Percentiles rank a stretch among this genome's conserved stretches.
Evolutionary conservation across 2,329 filamentous ascomycete species (phyloP).

Genomic region (Cladophialophora exuberans): DNA sequence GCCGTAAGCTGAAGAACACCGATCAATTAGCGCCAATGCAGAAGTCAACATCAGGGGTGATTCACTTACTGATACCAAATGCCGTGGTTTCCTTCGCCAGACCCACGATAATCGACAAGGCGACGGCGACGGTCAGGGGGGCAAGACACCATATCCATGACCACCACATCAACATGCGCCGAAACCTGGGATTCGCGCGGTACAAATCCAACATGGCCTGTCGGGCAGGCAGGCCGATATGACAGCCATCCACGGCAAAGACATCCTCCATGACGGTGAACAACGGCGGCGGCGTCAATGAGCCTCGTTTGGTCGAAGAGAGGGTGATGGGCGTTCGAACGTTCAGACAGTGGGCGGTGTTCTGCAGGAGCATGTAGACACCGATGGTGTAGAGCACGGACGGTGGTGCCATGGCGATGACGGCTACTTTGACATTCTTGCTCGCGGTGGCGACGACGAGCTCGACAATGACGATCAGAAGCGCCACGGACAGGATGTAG

Average conservation of each 20-base stretch:
- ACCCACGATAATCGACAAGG: neutral
- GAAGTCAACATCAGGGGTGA: neutral
- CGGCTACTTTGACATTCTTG: neutral
- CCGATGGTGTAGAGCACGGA: neutral
- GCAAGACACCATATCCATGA: slow-evolving; percentile 3
- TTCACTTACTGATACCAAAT: slow-evolving; percentile 2
- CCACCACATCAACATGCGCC: slow-evolving; percentile 3
- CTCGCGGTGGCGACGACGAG: slow-evolving; percentile 1
- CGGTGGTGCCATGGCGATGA: slow-evolving; percentile 3
- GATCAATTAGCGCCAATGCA: neutral
- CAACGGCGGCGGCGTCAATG: neutral
- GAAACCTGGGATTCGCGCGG: neutral
- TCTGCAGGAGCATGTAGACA: slow-evolving; percentile 5
- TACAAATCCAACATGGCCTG: neutral
- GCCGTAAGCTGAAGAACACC: neutral
- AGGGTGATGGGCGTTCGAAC: neutral
- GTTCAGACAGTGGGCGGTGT: neutral
- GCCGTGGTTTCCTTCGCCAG: neutral
- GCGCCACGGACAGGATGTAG: slow-evolving; percentile 4
- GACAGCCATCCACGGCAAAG: slow-evolving; percentile 5
- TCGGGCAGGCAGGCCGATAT: neutral
- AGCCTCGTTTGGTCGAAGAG: neutral
- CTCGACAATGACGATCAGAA: slow-evolving; percentile 1
- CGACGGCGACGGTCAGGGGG: neutral
- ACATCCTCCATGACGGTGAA: slow-evolving; percentile 1